Base-by-base conservation (phyloP, 495 filamentous ascomycete species). In the Amphirosellinia nigrospora region DNA sequence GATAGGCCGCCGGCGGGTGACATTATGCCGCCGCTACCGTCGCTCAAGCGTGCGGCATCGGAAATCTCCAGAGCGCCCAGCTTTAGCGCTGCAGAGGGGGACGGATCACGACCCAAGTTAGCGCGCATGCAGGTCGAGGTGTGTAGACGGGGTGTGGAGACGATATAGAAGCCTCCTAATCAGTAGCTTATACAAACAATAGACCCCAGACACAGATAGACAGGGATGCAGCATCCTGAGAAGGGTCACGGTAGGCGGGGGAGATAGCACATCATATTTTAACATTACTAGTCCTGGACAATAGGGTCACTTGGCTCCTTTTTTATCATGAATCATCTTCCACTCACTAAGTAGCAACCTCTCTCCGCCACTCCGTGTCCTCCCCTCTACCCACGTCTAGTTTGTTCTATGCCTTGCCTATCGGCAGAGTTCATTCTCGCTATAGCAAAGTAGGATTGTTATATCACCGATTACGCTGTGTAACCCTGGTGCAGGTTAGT, bases 61-160 rank as follows among this genome's bases (percentile, higher is more conserved):
- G 84, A 87, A 66, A 84, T 87, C 66, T 82, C 84, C 16, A 74
- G 81, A 50, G 82, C 84, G 7, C 77, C 81, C 23, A 85, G 83
- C 65, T 82, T 86, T 69, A 81, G 82, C 26, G 72, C 77, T 4
- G 62, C 66, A 10, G 73, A 76, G 41, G 76, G 70, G 23, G 78
- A 79, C 36, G 74, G 70, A 38, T 75, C 76, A 23, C 71, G 74
- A 53, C 71, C 75, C 36, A 79, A 78, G 68, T 59, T 77, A 48
- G 67, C 76, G 58, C 74, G 78, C 39, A 77, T 72, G 43, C 69
- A 68, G 41, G 75, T 78, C 53, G 75, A 78, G 72, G 59, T 73
- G 64, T 74, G 74, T 73, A 78, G 74, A 71, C 68, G 69, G 52
- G 75, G 75, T 21, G 75, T 78, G 53, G 75, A 78, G 67, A 78